These are phyloP conservation scores for Fusarium keratoplasticum DNA, from an alignment of 2,329 filamentous ascomycete genomes.

Conservation along the genomic window DNA sequence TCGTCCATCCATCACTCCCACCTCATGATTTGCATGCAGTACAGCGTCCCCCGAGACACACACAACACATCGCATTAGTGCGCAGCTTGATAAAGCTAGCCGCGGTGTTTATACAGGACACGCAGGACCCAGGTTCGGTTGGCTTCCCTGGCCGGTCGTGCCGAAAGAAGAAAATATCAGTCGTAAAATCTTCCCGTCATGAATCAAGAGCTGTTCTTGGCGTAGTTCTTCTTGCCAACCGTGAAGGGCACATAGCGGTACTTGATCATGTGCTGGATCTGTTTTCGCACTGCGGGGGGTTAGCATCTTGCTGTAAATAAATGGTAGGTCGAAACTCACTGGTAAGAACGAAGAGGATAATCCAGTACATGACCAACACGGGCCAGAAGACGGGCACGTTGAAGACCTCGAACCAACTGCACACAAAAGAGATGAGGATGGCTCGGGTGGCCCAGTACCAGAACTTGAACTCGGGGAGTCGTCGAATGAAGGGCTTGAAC, in stretches of 20 bases:
- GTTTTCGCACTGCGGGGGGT: constrained; percentile 82
- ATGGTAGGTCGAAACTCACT: constrained; percentile 70
- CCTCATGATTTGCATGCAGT: constrained; percentile 37
- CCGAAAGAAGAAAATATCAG: constrained; percentile 32
- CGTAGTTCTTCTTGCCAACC: constrained; percentile 87
- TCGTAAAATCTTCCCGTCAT: background rate
- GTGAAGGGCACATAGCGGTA: constrained; percentile 98
- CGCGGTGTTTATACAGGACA: constrained; percentile 44
- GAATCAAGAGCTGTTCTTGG: constrained; percentile 66
- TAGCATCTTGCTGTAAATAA: background rate
- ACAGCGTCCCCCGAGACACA: constrained; percentile 21
- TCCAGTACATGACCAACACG: constrained; percentile 97
- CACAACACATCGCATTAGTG: constrained; percentile 42
- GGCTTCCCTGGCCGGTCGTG: constrained; percentile 28
- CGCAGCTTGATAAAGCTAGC: constrained; percentile 40
- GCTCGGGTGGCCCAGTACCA: constrained; percentile 97
- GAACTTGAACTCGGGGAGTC: constrained; percentile 99
- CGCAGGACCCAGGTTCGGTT: constrained; percentile 21
- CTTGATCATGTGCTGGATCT: constrained; percentile 99
- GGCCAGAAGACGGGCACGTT: constrained; percentile 99
- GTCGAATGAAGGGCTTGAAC: constrained; percentile 95
- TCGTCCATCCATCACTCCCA: background rate
- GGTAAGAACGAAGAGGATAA: constrained; percentile 94
- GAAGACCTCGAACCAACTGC: constrained; percentile 94
- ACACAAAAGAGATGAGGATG: constrained; percentile 83